Percentiles rank a stretch among this genome's conserved stretches.
Evolutionary conservation across 2,329 filamentous ascomycete genomes (phyloP).

Genomic region (Sordariomycetes sp.): DNA sequence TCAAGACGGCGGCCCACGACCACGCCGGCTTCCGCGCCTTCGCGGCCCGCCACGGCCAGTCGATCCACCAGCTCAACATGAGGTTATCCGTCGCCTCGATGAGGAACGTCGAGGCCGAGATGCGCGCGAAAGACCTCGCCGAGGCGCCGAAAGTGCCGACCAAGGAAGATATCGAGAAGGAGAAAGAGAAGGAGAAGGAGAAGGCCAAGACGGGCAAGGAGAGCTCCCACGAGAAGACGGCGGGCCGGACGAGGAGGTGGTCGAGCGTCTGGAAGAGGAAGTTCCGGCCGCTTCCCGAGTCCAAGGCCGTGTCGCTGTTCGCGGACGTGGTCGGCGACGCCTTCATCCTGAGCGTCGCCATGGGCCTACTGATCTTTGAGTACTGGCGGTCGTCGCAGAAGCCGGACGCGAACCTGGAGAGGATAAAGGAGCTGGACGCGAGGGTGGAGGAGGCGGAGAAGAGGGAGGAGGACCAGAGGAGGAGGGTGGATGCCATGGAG

Average conservation of each 20-base stretch:
- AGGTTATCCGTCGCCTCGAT: constrained; percentile 48
- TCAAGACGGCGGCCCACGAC: constrained; percentile 55
- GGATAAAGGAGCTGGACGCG: constrained; percentile 36
- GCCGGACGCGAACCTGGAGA: constrained; percentile 45
- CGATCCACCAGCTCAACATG: constrained; percentile 59
- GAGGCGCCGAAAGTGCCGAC: constrained; percentile 56
- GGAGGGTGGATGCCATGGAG: constrained; percentile 42
- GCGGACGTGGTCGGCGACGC: constrained; percentile 54
- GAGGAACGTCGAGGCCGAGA: constrained; percentile 45
- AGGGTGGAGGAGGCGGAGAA: constrained; percentile 37
- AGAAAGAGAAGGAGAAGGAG: constrained; percentile 22
- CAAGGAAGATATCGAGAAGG: constrained; percentile 46
- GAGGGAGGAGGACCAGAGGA: constrained; percentile 30
- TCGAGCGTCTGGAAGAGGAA: constrained; percentile 53
- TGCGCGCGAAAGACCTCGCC: constrained; percentile 48
- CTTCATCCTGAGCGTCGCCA: constrained; percentile 51
- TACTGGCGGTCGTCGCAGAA: constrained; percentile 49
- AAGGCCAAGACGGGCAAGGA: constrained; percentile 24
- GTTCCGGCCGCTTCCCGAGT: constrained; percentile 52
- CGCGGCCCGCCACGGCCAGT: constrained; percentile 51
- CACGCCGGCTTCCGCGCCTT: constrained; percentile 50
- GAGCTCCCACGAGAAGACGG: constrained; percentile 6
- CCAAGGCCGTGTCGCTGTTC: constrained; percentile 56
- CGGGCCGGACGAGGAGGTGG: constrained; percentile 24
- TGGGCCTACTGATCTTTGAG: constrained; percentile 48